Evolutionary conservation across 352 stramenopile species (phyloP), one percentile per base, ranked within the genome.

Genomic region (Pythium sp.): DNA sequence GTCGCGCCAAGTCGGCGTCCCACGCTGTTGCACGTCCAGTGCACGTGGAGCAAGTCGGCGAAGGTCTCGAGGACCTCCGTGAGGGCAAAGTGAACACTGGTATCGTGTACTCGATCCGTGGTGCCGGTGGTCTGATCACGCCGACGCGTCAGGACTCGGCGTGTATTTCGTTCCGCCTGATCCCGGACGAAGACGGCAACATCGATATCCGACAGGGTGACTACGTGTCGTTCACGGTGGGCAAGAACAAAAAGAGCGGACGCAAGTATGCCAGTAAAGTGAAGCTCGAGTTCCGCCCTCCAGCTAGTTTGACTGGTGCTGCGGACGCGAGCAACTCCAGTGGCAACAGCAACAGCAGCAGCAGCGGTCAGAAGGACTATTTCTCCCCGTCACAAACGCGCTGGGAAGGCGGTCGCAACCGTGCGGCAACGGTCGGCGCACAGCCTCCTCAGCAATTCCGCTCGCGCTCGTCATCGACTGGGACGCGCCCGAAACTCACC

Each of bases 201-300:
- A 81, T 95, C 36, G 87, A 95, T 64, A 95, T 95, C 58, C 74
- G 81, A 54, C 84, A 91, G 51, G 87, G 87, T 53, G 87, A 95
- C 71, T 95, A 95, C 55, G 87, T 95, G 64, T 94, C 86, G 18
- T 95, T 95, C 71, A 95, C 87, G 0, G 87, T 95, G 32, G 87
- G 87, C 34, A 95, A 95, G 78, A 95, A 95, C 80, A 95, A 95
- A 68, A 95, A 95, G 75, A 94, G 86, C 34, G 87, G 86, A 22
- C 87, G 87, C 63, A 95, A 95, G 68, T 95, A 95, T 65, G 87
- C 87, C 47, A 93, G 83, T 58, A 95, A 95, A 62, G 87, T 95
- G 65, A 94, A 93, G 77, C 73, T 95, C 65, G 87, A 95, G 77
- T 95, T 94, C 70, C 87, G 87, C 47, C 87, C 87, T 18, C 87